Evolutionary conservation across 139 green algal species (phyloP), one percentile per base, ranked within the genome.

Genomic region (Protoeuglena noctilucae): DNA sequence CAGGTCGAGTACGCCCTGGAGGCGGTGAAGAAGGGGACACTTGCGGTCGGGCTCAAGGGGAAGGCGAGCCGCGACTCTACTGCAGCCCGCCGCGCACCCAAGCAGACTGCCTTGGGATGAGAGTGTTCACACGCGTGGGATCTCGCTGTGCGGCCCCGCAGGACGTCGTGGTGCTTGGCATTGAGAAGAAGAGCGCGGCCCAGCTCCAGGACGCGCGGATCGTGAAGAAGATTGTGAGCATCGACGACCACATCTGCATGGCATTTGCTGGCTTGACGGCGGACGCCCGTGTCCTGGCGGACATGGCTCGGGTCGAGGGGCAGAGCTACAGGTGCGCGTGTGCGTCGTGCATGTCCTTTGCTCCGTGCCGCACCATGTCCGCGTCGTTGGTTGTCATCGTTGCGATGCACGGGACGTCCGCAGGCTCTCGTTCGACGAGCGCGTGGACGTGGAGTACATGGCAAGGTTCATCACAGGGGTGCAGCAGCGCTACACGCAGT

Each of bases 1-100:
- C 83, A 96, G 74, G 91, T 98, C 28, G 91, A 98, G 61, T 98
- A 98, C 66, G 91, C 91, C 0, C 65, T 94, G 28, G 92, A 99
- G 62, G 92, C 92, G 27, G 92, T 99, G 26, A 67, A 85, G 9
- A 93, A 94, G 64, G 92, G 92, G 23, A 79, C 83, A 0, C 70
- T 93, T 5, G 92, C 92, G 1, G 87, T 99, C 9, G 92, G 85
- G 1, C 81, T 99, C 3, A 64, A 85, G 9, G 92, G 90, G 48
- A 76, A 24, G n/a, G n/a, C n/a, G n/a, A n/a, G n/a, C n/a, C n/a
- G n/a, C n/a, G n/a, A n/a, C n/a, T n/a, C n/a, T n/a, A n/a, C n/a
- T n/a, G n/a, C n/a, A n/a, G n/a, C n/a, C n/a, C n/a, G n/a, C n/a
- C n/a, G n/a, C n/a, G n/a, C n/a, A n/a, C n/a, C n/a, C n/a, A n/a